Percentiles rank a stretch among this genome's conserved stretches.
Evolutionary conservation across 2,329 filamentous ascomycete species (phyloP).

Genomic region (Ophiocordyceps australis): DNA sequence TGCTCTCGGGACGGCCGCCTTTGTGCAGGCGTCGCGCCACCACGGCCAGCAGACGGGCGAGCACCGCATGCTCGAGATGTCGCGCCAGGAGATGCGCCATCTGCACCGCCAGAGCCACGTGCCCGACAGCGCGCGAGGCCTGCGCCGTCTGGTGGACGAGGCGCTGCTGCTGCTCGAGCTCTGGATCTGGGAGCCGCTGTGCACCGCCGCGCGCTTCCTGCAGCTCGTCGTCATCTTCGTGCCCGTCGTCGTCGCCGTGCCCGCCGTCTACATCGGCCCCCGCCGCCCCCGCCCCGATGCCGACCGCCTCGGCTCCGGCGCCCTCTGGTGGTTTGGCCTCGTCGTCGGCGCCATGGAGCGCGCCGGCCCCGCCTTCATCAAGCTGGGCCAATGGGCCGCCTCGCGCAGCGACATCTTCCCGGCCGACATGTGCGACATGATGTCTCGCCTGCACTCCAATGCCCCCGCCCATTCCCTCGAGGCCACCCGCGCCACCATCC

Average conservation of each 20-base stretch:
- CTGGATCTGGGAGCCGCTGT: conserved; percentile 70
- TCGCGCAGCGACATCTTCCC: conserved; percentile 95
- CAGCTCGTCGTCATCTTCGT: conserved; percentile 81
- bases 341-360: conserved; percentile 79
- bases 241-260: conserved; percentile 67
- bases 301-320: conserved; percentile 61
- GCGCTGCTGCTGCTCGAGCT: conserved; percentile 50
- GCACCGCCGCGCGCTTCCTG: conserved; percentile 73
- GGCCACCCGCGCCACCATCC: conserved; percentile 62
- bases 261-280: conserved; percentile 61
- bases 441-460: conserved; percentile 90
- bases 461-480: conserved; percentile 79
- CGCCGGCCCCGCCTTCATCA: conserved; percentile 92
- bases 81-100: conserved; percentile 57
- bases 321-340: conserved; percentile 88
- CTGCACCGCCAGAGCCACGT: no score
- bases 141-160: conserved; percentile 37
- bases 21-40: conserved; percentile 38
- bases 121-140: conserved; percentile 38
- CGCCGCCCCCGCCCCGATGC: conserved; percentile 46
- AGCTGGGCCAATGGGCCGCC: conserved; percentile 97
- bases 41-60: conserved; percentile 50
- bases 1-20: conserved; percentile 33
- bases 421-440: conserved; percentile 72
- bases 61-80: conserved; percentile 71